These are phyloP conservation scores for Chaetomiaceae sp. DNA, from an alignment of 2,329 filamentous ascomycete genomes.

Conservation along the genomic window DNA sequence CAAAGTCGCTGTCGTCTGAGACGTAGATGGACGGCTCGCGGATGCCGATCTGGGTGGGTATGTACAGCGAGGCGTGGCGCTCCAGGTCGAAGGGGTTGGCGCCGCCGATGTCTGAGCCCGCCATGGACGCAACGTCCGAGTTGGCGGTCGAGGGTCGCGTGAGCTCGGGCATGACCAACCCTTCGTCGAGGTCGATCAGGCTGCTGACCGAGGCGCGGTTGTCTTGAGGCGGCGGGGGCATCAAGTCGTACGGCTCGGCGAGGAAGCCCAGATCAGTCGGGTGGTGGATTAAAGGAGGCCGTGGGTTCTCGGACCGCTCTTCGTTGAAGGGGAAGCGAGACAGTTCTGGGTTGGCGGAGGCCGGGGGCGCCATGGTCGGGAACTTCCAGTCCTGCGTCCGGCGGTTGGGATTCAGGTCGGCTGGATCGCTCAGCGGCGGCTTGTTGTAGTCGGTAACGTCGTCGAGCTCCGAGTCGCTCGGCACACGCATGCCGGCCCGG, in stretches of 20 bases:
- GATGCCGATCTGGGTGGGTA: conserved; percentile 26
- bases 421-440: conserved; percentile 55
- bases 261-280: conserved; percentile 43
- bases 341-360: conserved; percentile 46
- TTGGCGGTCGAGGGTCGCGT: conserved; percentile 56
- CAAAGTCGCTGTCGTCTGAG: conserved; percentile 53
- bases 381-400: conserved; percentile 51
- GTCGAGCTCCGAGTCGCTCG: conserved; percentile 48
- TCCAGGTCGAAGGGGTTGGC: conserved; percentile 60
- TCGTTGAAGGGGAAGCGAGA: conserved; percentile 42
- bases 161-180: conserved; percentile 35
- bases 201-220: conserved; percentile 35
- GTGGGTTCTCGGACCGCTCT: conserved; percentile 30
- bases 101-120: conserved; percentile 52
- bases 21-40: conserved; percentile 59
- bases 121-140: conserved; percentile 53
- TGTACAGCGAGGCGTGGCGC: conserved; percentile 55
- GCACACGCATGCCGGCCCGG: conserved; percentile 44
- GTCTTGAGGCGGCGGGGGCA: conserved; percentile 19
- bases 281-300: conserved; percentile 44
- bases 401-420: conserved; percentile 43
- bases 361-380: conserved; percentile 45
- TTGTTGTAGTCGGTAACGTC: conserved; percentile 43
- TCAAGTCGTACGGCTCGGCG: conserved; percentile 36
- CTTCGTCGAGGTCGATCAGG: conserved; percentile 35